phyloP scores from a whole-genome alignment of 768 basidiomycete genomes.

The Tulasnella sp. region DNA sequence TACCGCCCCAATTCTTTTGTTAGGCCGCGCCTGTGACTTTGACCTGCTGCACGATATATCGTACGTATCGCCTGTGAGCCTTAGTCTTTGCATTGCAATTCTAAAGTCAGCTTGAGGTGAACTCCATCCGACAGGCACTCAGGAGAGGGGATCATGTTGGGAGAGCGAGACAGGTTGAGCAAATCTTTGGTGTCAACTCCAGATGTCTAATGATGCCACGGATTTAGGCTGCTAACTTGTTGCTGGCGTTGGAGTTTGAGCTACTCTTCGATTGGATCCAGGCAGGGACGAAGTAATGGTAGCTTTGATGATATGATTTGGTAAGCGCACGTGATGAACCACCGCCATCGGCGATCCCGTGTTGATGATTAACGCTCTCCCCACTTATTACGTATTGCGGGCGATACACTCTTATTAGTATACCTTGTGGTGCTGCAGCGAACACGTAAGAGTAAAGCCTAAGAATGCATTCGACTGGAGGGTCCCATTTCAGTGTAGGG shows the following conservation, averaged over 20 bases:
- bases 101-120: neutral
- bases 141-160: neutral
- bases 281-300: too few relatives aligned
- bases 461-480: neutral
- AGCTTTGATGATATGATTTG: too few relatives aligned
- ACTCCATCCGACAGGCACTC: neutral
- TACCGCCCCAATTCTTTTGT: neutral
- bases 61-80: neutral
- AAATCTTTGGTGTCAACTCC: too few relatives aligned
- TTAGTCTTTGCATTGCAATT: neutral
- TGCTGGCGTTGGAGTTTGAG: too few relatives aligned
- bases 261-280: too few relatives aligned
- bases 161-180: neutral
- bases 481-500: too few relatives aligned
- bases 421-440: neutral
- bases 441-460: neutral
- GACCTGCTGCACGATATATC: neutral
- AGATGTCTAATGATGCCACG: too few relatives aligned
- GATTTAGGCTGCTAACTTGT: too few relatives aligned
- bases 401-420: neutral
- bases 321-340: neutral
- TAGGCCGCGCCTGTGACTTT: neutral
- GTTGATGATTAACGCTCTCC: too few relatives aligned
- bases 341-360: neutral
- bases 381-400: neutral